Evolutionary conservation across 2,329 filamentous ascomycete species (phyloP), one percentile per base, ranked within the genome.

Genomic region (Aspergillus calidoustus): DNA sequence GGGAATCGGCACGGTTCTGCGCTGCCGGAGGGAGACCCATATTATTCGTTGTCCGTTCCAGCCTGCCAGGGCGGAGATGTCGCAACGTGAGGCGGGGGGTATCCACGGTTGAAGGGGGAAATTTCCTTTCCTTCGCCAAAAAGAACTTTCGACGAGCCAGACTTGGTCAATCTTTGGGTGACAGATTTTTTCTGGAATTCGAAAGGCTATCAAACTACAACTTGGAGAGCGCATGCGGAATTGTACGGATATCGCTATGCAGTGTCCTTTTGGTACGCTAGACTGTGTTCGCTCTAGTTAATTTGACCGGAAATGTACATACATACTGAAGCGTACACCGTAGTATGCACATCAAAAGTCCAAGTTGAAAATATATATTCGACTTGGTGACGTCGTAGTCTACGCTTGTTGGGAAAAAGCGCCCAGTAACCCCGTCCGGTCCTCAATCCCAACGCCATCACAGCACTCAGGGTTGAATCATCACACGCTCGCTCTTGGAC

Each of bases 1-100:
- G 69, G 69, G 60, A 64, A 63, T 71, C 69, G 69, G 69, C 69
- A 71, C 66, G 59, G 56, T 51, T 44, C 47, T 55, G 17, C 57
- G 30, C 43, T 51, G 19, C 47, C 46, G 19, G 54, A 15, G 19
- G 30, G 31, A 15, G 34, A 41, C 34, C 34, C 34, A 41, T 41
- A 41, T 41, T 41, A 41, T 41, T 15, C 15, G 34, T 13, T 41
- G 11, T 11, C 34, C 11, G 34, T 41, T 41, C 34, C 34, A 41
- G 34, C 11, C 11, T 41, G 11, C 34, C 34, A 41, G 34, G 34
- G 34, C 11, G 4, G 15, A 41, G 13, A 41, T 41, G 34, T 41
- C 34, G 34, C 34, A 41, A 41, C 34, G 34, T 41, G 34, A 41
- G 34, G 34, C 48, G 23, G 34, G 34, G 15, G 11, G 30, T 43